Base-by-base conservation (phyloP, 2,329 filamentous ascomycete species). In the Waltergamsia citrina region DNA sequence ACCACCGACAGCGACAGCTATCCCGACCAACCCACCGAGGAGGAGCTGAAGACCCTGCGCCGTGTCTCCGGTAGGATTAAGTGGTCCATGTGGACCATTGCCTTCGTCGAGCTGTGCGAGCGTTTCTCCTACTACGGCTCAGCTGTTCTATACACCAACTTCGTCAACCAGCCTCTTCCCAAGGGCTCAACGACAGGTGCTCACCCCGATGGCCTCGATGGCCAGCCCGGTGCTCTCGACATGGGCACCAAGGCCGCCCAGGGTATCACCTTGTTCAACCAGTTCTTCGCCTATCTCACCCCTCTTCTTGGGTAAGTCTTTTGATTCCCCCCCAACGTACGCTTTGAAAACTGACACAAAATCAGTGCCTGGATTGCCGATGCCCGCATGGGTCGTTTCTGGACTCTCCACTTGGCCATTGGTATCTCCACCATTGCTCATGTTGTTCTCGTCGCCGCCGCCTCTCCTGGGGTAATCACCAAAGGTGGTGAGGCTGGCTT, bases 121-220 rank as follows among this genome's bases (percentile, higher is more conserved):
- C 77, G 81, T 32, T 85, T 84, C 59, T 81, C 77, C 11, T 87
- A 85, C 70, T 85, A 86, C 49, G 82, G 81, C 35, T 78, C 77
- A 5, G 70, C 74, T 28, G 68, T 78, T 21, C 64, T 84, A 20
- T 83, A 79, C 71, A 74, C 73, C 51, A 80, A 80, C 56, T 81
- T 75, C 47, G 69, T 80, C 46, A 69, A 73, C 43, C 62, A 69
- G 33, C 58, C 62, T 21, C 56, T 79, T 19, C 75, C 76, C 2
- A 34, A 41, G 0, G 66, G 65, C 12, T 78, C 72, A 5, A 64
- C 46, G 16, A 74, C 72, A 1, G 77, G 75, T 38, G 65, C 69
- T 25, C n/a, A n/a, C n/a, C 57, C 54, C 24, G 38, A 50, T 12
- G 47, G 52, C 16, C 39, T 41, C n/a, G 32, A 29, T 29, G 55